phyloP scores from a whole-genome alignment of 2,329 filamentous ascomycete species.

The Arthrobotrys conoides region DNA sequence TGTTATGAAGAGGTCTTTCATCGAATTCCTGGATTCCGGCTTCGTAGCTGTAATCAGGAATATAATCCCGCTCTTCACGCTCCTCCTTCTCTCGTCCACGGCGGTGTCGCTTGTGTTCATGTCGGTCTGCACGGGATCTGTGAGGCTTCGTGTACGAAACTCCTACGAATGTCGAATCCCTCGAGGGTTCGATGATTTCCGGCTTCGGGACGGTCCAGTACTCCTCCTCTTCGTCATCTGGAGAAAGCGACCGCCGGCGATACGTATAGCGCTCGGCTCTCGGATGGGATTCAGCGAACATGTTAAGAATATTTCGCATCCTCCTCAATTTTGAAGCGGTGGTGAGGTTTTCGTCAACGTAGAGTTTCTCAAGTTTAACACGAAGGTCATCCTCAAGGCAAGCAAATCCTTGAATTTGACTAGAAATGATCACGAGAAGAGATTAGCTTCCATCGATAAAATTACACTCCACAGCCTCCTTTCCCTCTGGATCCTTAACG shows the following conservation, averaged over 20 bases:
- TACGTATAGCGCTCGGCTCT: constrained; percentile 54
- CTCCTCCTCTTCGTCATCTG: constrained; percentile 48
- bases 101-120: constrained; percentile 54
- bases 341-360: constrained; percentile 57
- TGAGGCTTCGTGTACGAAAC: constrained; percentile 45
- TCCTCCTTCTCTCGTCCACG: constrained; percentile 42
- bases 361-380: constrained; percentile 57
- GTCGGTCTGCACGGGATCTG: constrained; percentile 52
- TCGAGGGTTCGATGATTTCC: constrained; percentile 47
- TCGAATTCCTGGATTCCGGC: constrained; percentile 51
- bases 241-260: constrained; percentile 47
- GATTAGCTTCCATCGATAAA: constrained; percentile 4
- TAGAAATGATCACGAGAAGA: not conserved
- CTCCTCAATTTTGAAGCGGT: constrained; percentile 51
- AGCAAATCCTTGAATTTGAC: constrained; percentile 56
- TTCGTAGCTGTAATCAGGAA: constrained; percentile 48
- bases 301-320: constrained; percentile 50
- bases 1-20: constrained; percentile 30
- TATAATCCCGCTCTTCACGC: constrained; percentile 23
- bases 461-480: not conserved
- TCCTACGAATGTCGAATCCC: constrained; percentile 42
- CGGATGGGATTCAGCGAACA: constrained; percentile 44
- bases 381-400: constrained; percentile 52
- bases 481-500: constrained; percentile 24
- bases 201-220: constrained; percentile 43